Evolutionary conservation across 352 stramenopile species (phyloP).

Genomic region (Pythium pyrilobum): DNA sequence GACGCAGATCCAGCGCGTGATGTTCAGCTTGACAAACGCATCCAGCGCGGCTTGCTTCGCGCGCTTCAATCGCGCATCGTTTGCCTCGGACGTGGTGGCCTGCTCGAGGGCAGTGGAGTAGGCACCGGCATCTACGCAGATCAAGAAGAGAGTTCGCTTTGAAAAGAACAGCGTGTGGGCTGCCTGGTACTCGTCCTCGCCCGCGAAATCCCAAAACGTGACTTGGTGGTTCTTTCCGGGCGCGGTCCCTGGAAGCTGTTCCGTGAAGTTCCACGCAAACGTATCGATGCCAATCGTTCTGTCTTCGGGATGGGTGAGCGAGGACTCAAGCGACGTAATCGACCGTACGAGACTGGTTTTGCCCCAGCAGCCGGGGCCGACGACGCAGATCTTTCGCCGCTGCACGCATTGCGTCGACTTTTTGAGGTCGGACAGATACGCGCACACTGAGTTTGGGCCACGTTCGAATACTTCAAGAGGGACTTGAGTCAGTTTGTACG

Average conservation of each 20-base stretch:
- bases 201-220: slow-evolving; percentile 7
- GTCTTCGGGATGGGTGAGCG: slow-evolving; percentile 6
- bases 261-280: slow-evolving; percentile 13
- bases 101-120: neutral
- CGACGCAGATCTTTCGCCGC: slow-evolving; percentile 18
- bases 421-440: too few relatives aligned
- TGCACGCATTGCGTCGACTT: neutral
- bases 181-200: neutral
- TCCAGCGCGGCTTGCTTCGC: neutral
- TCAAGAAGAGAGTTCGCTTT: neutral
- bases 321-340: neutral
- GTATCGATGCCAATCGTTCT: slow-evolving; percentile 24
- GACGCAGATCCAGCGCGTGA: neutral
- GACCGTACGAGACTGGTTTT: slow-evolving; percentile 29
- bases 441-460: too few relatives aligned
- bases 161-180: slow-evolving; percentile 9
- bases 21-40: neutral
- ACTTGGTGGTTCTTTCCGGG: neutral
- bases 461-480: too few relatives aligned
- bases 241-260: neutral
- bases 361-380: slow-evolving; percentile 20
- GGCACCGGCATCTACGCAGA: neutral
- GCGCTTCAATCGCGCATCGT: too few relatives aligned
- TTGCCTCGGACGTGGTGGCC: neutral
- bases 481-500: too few relatives aligned